A percentile compares a stretch with the other conserved stretches of the same genome.
These are phyloP conservation scores for Fusarium sublunatum DNA, from an alignment of 2,329 filamentous ascomycete species.

Conservation along the genomic window DNA sequence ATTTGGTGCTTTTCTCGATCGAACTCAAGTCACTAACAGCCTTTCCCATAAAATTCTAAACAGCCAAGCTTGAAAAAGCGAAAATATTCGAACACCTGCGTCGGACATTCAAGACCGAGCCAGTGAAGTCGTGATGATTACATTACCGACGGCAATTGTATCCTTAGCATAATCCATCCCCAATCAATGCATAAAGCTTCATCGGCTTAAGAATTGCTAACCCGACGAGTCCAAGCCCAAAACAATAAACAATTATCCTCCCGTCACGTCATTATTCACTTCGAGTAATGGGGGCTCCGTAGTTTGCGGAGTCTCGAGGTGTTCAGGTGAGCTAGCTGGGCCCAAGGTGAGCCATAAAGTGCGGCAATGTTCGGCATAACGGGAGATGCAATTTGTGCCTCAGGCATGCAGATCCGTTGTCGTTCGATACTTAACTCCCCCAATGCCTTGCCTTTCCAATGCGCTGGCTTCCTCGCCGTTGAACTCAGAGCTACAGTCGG, in stretches of 20 bases:
- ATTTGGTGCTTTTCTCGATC: not conserved
- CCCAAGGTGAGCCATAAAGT: conserved; percentile 3
- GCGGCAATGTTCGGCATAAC: conserved; percentile 32
- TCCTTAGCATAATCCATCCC: not conserved
- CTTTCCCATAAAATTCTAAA: not conserved
- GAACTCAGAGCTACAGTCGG: not conserved
- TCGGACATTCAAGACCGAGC: conserved; percentile 35
- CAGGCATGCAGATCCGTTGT: not conserved
- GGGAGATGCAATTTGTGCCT: conserved; percentile 3
- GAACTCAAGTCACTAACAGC: not conserved
- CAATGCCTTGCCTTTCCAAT: not conserved
- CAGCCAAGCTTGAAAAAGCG: not conserved
- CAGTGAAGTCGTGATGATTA: not conserved
- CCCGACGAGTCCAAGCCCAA: not conserved
- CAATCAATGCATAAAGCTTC: not conserved
- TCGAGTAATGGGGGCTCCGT: not conserved
- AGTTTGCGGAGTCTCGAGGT: conserved; percentile 11
- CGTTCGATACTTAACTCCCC: conserved; percentile 11
- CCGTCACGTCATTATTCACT: not conserved
- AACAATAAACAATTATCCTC: not conserved
- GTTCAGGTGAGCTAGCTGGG: conserved; percentile 6
- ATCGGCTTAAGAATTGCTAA: conserved; percentile 9
- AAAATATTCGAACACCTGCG: conserved; percentile 13
- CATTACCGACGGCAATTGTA: conserved; percentile 18
- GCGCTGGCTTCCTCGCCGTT: not conserved